phyloP scores from a whole-genome alignment of 2,329 filamentous ascomycete species.

The Fusarium napiforme region DNA sequence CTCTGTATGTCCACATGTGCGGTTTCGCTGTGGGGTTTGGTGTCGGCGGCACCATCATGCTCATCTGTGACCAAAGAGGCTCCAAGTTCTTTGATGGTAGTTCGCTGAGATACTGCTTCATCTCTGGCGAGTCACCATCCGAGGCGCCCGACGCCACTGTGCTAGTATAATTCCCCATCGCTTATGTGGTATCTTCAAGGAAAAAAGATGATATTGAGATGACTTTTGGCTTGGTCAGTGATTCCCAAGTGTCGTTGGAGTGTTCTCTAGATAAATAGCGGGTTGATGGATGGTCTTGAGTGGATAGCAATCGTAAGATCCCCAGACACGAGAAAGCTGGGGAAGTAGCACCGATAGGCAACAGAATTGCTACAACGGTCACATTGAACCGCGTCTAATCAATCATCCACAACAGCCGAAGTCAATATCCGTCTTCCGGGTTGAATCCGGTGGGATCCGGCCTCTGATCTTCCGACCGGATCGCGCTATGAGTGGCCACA shows the following conservation, averaged over 20 bases:
- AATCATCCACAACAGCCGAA: background rate
- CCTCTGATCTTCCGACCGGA: slow-evolving; percentile 36
- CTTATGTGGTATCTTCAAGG: background rate
- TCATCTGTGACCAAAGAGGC: slow-evolving; percentile 63
- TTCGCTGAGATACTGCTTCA: slow-evolving; percentile 45
- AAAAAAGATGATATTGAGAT: too few species aligned
- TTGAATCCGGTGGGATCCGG: background rate
- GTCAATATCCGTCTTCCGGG: background rate
- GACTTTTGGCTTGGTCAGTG: fast-evolving
- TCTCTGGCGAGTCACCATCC: slow-evolving; percentile 37
- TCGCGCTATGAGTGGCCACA: slow-evolving; percentile 29
- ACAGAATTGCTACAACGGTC: background rate
- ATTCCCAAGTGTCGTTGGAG: background rate
- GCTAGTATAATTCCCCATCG: slow-evolving; percentile 29
- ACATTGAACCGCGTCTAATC: background rate
- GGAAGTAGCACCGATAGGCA: background rate
- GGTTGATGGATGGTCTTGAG: background rate
- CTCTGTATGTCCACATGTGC: slow-evolving; percentile 53
- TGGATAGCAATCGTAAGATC: background rate
- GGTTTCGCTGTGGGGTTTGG: slow-evolving; percentile 58
- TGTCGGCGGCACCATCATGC: slow-evolving; percentile 56
- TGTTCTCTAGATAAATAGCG: background rate
- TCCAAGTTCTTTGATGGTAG: slow-evolving; percentile 48
- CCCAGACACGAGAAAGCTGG: background rate
- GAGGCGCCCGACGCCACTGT: background rate